Conservation (phyloP, 2,329 filamentous ascomycete species). For the Ceratocystis diversiconidia region DNA sequence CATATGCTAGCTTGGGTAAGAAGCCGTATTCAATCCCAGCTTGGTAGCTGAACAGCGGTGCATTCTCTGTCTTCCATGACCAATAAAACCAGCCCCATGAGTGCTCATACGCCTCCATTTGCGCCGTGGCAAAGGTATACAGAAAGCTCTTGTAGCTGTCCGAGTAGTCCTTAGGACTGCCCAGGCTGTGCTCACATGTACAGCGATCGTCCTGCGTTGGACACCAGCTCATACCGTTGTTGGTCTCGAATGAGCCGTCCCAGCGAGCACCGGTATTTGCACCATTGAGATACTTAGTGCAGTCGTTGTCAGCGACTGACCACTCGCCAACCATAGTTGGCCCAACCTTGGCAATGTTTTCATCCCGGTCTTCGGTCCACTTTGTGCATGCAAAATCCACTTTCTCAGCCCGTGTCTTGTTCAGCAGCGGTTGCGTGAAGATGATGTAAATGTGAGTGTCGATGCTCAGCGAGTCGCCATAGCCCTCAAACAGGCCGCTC, state of each 20-base stretch:
- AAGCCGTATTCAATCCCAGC: slow-evolving; percentile 45
- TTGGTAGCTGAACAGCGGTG: slow-evolving; percentile 63
- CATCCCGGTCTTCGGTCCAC: slow-evolving; percentile 47
- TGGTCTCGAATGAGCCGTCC: slow-evolving; percentile 50
- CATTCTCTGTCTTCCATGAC: slow-evolving; percentile 63
- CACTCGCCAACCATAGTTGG: slow-evolving; percentile 65
- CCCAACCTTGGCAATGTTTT: slow-evolving; percentile 38
- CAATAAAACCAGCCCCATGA: slow-evolving; percentile 73
- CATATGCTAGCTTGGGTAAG: slow-evolving; percentile 44
- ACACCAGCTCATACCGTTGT: slow-evolving; percentile 44
- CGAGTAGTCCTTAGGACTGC: slow-evolving; percentile 18
- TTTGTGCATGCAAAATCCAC: slow-evolving; percentile 54
- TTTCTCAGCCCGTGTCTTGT: slow-evolving; percentile 50
- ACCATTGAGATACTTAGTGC: slow-evolving; percentile 48
- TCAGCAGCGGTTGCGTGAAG: slow-evolving; percentile 56
- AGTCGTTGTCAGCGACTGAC: slow-evolving; percentile 60
- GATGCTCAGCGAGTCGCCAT: slow-evolving; percentile 46
- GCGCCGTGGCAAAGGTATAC: slow-evolving; percentile 56
- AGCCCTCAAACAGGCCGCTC: slow-evolving; percentile 49
- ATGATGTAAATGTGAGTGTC: slow-evolving; percentile 71
- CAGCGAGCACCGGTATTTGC: slow-evolving; percentile 56
- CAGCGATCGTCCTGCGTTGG: slow-evolving; percentile 39
- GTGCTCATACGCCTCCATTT: slow-evolving; percentile 60
- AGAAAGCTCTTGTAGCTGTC: slow-evolving; percentile 53
- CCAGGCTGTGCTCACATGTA: slow-evolving; percentile 45